Evolutionary conservation across 192 early-diverging fungal species (phyloP), one percentile per base, ranked within the genome.

Genomic region (Linnemannia hyalina): DNA sequence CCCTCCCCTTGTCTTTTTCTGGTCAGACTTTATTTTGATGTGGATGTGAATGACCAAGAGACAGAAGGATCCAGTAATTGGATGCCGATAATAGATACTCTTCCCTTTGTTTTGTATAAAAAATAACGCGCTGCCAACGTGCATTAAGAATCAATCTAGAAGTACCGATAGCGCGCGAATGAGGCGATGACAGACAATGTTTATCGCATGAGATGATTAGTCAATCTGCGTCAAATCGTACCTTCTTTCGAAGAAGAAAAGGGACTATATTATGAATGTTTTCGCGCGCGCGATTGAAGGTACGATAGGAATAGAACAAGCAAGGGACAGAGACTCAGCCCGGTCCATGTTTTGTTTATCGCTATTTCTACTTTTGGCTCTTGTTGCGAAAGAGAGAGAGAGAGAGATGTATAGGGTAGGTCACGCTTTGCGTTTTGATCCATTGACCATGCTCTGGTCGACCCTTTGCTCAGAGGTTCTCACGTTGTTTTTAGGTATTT

Each of bases 401-500:
- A 11, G 44, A 46, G 6, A 49, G 0, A 49, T 18, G 47, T 49
- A 49, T 49, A 18, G 47, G 47, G 44, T 46, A 60, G 4, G 29
- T 65, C 60, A 65, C 26, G 29, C 60, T 15, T 32, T 52, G 49
- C 49, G 9, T 29, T 60, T 60, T n/a, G 23, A n/a, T 60, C 10
- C 57, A 60, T 60, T 26, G 23, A 26, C 13, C 11, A 15, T 32
- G 7, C 60, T 65, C 60, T 32, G n/a, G 60, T 32, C 29, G 60
- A 32, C 55, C 52, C 55, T 65, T 29, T 29, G 29, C 29, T 65
- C 60, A 32, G 8, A 26, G 60, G 3, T 32, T 65, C 60, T 65
- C 60, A 32, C 60, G 26, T 32, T 65, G n/a, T 65, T 65, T 65
- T 63, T 63, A 63, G 60, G 60, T 63, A 26, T 63, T 49, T 49